phyloP scores from a whole-genome alignment of 75 land plant genomes.

The Cupressus sempervirens region DNA sequence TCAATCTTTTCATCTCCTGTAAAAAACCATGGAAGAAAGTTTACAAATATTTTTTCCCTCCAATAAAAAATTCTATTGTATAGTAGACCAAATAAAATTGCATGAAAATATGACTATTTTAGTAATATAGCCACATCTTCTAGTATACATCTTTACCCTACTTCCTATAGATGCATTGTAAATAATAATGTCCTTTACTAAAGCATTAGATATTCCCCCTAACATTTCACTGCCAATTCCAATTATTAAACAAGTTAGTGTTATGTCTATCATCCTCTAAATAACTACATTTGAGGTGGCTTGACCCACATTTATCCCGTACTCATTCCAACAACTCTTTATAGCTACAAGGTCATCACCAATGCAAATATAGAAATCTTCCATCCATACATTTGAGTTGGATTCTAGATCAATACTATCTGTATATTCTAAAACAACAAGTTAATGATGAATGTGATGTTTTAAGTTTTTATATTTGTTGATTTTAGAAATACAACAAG shows the following conservation, averaged over 20 bases:
- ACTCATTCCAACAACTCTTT: conserved; percentile 85
- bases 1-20: no score
- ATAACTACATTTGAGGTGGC: conserved; percentile 58
- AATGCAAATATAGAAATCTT: conserved; percentile 70
- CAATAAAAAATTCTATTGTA: no score
- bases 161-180: conserved; percentile 53
- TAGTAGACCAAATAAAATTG: no score
- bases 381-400: conserved; percentile 65
- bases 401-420: no score
- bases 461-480: no score
- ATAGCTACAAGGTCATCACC: conserved; percentile 78
- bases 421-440: no score
- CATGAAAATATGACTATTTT: no score
- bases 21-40: no score
- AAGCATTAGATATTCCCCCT: conserved; percentile 56
- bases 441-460: no score
- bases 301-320: conserved; percentile 49
- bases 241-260: conserved; percentile 68
- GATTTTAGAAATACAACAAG: no score
- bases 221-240: conserved; percentile 91
- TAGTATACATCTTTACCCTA: conserved; percentile 57
- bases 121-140: conserved; percentile 67
- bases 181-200: conserved; percentile 44
- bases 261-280: conserved; percentile 43
- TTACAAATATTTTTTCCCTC: no score